phyloP scores from a whole-genome alignment of 805 yeast species.

The Isabelozyma rhagii region DNA sequence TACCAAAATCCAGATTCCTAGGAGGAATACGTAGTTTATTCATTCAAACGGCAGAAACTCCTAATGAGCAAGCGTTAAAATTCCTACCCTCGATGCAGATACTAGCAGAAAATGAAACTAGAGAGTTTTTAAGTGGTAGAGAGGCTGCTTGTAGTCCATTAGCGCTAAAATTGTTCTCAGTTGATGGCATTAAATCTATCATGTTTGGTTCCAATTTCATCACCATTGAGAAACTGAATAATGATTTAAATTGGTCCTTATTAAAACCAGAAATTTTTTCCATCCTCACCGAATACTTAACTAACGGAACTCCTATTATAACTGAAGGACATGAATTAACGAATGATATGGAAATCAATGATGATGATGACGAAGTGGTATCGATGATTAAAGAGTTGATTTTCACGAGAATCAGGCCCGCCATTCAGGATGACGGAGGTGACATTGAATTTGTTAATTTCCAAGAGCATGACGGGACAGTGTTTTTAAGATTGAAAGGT shows the following conservation, averaged over 20 bases:
- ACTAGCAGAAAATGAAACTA: conserved; percentile 61
- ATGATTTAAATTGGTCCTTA: conserved; percentile 54
- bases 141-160: conserved; percentile 75
- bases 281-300: conserved; percentile 52
- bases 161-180: conserved; percentile 68
- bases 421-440: conserved; percentile 75
- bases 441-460: conserved; percentile 66
- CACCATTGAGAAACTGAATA: conserved; percentile 64
- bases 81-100: conserved; percentile 73
- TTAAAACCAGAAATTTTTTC: conserved; percentile 67
- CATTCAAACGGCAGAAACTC: conserved; percentile 83
- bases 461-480: conserved; percentile 52
- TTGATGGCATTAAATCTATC: conserved; percentile 74
- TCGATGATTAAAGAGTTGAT: conserved; percentile 67
- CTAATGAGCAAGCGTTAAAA: conserved; percentile 82
- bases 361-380: conserved; percentile 65
- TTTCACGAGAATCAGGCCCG: conserved; percentile 69
- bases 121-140: conserved; percentile 71
- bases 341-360: conserved; percentile 43
- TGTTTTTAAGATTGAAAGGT: conserved; percentile 57
- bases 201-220: conserved; percentile 83
- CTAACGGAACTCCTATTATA: conserved; percentile 56
- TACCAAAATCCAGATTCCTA: not conserved
- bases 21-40: conserved; percentile 34
- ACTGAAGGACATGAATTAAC: conserved; percentile 23